Evolutionary conservation across 164 flowering plant genomes (phyloP), one percentile per base, ranked within the genome.

Genomic region (Nelumbo lutea): DNA sequence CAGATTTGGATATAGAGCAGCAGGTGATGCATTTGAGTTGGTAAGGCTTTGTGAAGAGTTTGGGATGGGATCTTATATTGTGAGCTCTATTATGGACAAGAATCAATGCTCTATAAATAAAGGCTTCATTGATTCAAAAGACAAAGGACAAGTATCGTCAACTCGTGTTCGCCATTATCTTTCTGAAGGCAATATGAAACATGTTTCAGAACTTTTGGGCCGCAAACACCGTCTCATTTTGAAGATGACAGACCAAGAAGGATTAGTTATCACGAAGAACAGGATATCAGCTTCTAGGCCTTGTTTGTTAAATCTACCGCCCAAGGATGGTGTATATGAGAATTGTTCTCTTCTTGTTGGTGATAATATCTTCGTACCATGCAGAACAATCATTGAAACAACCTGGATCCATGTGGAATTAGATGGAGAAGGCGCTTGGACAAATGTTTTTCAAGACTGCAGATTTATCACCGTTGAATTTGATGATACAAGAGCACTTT

Each of bases 1-100:
- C 75, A 78, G 99, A 42, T 96, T 96, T 83, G 98, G 99, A 63
- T 96, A 90, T 73, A 89, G 78, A 84, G 99, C 98, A 66, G 84
- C 92, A 64, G 99, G 99, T 4, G 87, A 90, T 83, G 84, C 96
- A 72, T 71, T 82, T 14, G 93, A 93, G 59, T 79, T 96, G 59
- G 85, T 83, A 52, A 85, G 73, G 68, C 75, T 96, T 47, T 90
- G 98, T 62, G 70, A 81, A 67, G 95, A 93, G 75, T 83, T 80
- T 77, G 90, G 90, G 4, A 77, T 93, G 47, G 80, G 68, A 47
- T 93, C 96, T 5, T 86, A 82, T 71, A 90, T 96, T 69, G 89
- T 93, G 73, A 80, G 77, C 53, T 79, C 91, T 42, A 95, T 96
- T 48, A 96, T 93, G 99, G 97, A 92, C 81, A 87, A 76, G 78